These are phyloP conservation scores for Agroathelia rolfsii DNA, from an alignment of 1,284 basidiomycete species.

Conservation along the genomic window DNA sequence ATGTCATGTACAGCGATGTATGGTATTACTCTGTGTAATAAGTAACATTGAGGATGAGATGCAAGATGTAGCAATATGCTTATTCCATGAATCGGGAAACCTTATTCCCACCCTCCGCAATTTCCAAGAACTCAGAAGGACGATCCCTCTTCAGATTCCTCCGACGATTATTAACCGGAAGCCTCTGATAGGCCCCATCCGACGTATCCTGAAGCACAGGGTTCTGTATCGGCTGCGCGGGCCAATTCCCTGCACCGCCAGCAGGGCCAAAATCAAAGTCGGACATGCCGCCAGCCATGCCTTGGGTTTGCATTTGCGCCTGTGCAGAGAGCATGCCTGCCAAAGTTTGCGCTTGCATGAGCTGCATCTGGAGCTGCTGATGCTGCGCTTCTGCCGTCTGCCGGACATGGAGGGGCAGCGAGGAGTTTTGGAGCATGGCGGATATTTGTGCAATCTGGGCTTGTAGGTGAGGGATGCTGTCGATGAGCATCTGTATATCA, in stretches of 20 bases:
- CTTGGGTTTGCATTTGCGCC: constrained; percentile 26
- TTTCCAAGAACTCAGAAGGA: constrained; percentile 73
- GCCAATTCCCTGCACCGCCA: too few relatives aligned
- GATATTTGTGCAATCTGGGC: constrained; percentile 69
- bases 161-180: constrained; percentile 70
- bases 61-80: too few relatives aligned
- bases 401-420: constrained; percentile 58
- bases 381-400: constrained; percentile 71
- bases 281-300: too few relatives aligned
- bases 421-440: constrained; percentile 66
- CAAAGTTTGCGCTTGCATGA: constrained; percentile 65
- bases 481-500: constrained; percentile 61
- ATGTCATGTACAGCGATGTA: too few relatives aligned
- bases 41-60: too few relatives aligned
- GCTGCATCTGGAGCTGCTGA: constrained; percentile 66
- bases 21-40: too few relatives aligned
- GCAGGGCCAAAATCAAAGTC: too few relatives aligned
- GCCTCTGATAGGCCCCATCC: constrained; percentile 78
- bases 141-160: constrained; percentile 68
- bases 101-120: constrained; percentile 48
- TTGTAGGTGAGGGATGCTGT: constrained; percentile 68
- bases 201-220: constrained; percentile 57
- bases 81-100: too few relatives aligned
- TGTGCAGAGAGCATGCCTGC: constrained; percentile 45
- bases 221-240: too few relatives aligned